These are phyloP conservation scores for Hirschfeldia incana DNA, from an alignment of 345 rosid genomes.

Conservation along the genomic window DNA sequence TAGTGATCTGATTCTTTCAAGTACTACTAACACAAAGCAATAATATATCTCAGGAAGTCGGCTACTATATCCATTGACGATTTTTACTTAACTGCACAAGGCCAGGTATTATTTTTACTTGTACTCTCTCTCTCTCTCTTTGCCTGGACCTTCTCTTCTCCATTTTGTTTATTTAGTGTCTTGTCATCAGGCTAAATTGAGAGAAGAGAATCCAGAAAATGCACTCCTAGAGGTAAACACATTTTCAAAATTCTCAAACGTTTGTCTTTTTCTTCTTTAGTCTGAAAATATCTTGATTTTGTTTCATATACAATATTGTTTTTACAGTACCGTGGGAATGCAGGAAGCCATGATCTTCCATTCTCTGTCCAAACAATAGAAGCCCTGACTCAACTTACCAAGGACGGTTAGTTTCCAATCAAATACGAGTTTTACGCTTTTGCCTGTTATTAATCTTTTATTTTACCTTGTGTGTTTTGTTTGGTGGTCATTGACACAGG, in stretches of 20 bases:
- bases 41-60: conserved; percentile 57
- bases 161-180: not conserved
- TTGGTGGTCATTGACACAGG: conserved; percentile 53
- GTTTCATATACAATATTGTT: not conserved
- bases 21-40: not conserved
- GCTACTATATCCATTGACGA: conserved; percentile 92
- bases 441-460: conserved; percentile 10
- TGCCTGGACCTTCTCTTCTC: conserved; percentile 11
- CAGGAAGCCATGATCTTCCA: conserved; percentile 97
- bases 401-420: conserved; percentile 58
- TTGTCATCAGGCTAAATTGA: conserved; percentile 57
- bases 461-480: conserved; percentile 16
- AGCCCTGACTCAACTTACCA: conserved; percentile 56
- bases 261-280: not conserved
- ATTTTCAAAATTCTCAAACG: conserved; percentile 1
- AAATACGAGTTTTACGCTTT: not conserved
- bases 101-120: conserved; percentile 56
- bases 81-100: conserved; percentile 86
- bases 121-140: not conserved
- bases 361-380: conserved; percentile 72
- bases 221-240: conserved; percentile 70
- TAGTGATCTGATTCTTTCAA: not conserved
- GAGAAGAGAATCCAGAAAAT: conserved; percentile 77
- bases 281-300: not conserved
- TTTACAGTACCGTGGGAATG: conserved; percentile 81